Percentiles rank a stretch among this genome's conserved stretches.
These are phyloP conservation scores for Hypoxylon perforatum DNA, from an alignment of 495 filamentous ascomycete species.

Conservation along the genomic window DNA sequence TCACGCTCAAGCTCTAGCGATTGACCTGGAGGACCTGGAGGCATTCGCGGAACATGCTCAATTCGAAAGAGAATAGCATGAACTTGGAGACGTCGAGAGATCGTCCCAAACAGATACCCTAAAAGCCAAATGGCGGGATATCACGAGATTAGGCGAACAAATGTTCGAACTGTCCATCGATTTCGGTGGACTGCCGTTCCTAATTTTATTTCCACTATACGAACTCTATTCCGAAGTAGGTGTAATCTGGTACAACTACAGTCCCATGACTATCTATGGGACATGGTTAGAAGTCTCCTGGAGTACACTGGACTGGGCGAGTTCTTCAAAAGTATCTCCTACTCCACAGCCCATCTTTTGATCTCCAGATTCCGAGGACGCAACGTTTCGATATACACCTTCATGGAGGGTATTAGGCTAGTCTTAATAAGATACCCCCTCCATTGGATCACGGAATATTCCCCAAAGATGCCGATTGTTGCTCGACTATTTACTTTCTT, in stretches of 20 bases:
- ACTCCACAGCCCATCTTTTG: not conserved
- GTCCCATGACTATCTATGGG: not conserved
- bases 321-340: constrained; percentile 1
- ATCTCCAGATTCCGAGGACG: not conserved
- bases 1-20: no score
- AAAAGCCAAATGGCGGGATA: not conserved
- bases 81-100: not conserved
- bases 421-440: constrained; percentile 4
- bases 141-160: not conserved
- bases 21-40: not conserved
- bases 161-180: constrained; percentile 2
- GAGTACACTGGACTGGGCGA: constrained; percentile 7
- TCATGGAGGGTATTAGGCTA: not conserved
- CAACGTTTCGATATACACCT: not conserved
- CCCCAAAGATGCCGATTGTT: no score
- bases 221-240: not conserved
- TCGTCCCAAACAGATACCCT: no score
- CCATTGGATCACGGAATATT: not conserved
- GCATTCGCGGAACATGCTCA: not conserved
- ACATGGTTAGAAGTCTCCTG: not conserved
- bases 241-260: not conserved
- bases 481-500: no score
- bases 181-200: constrained; percentile 6
- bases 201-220: constrained; percentile 4
- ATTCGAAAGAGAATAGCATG: no score